These are phyloP conservation scores for Phaeosphaeria sp. DNA, from an alignment of 2,329 filamentous ascomycete genomes.

Conservation along the genomic window DNA sequence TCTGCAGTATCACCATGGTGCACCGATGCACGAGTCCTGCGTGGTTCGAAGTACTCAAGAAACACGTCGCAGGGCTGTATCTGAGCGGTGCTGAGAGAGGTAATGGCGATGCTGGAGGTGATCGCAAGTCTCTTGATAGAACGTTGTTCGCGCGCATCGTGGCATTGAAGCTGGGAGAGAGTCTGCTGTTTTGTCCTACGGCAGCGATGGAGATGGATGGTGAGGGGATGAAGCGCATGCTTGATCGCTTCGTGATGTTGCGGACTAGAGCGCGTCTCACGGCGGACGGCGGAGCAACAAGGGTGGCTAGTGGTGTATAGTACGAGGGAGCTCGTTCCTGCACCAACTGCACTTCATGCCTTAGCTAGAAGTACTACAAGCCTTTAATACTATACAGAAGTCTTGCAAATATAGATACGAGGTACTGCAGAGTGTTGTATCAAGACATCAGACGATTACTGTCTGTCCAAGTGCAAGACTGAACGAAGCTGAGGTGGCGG, in stretches of 20 bases:
- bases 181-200: neutral
- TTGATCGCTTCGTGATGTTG: neutral
- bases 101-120: neutral
- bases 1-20: slow-evolving; percentile 5
- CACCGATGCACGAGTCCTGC: slow-evolving; percentile 3
- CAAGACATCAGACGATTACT: too few relatives aligned
- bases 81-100: neutral
- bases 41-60: slow-evolving; percentile 49
- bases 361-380: too few relatives aligned
- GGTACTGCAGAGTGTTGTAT: too few relatives aligned
- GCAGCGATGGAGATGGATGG: neutral
- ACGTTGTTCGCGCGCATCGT: neutral
- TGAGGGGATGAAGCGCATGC: neutral
- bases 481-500: too few relatives aligned
- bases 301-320: neutral
- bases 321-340: neutral
- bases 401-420: too few relatives aligned
- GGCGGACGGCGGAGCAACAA: neutral
- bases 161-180: neutral
- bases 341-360: too few relatives aligned
- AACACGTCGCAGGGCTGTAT: slow-evolving; percentile 56
- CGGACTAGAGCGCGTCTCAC: neutral
- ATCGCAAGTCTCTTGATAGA: neutral
- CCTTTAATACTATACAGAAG: too few relatives aligned
- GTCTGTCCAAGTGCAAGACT: too few relatives aligned